phyloP scores from a whole-genome alignment of 2,329 filamentous ascomycete species.

The Trichoderma sp. region DNA sequence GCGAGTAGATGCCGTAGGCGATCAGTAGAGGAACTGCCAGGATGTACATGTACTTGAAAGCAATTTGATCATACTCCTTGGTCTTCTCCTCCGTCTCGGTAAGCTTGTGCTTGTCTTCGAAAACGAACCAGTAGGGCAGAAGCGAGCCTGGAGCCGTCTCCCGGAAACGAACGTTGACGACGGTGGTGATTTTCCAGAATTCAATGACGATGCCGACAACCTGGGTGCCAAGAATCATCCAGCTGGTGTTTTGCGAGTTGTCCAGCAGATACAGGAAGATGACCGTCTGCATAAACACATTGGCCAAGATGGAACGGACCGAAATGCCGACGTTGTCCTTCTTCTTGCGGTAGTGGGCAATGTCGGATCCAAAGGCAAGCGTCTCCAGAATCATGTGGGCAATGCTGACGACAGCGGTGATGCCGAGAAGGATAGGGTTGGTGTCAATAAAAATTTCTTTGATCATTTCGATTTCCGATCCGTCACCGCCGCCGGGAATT shows the following conservation, averaged over 20 bases:
- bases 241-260: slow-evolving; percentile 95
- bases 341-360: slow-evolving; percentile 98
- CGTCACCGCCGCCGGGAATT: slow-evolving; percentile 76
- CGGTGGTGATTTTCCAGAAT: slow-evolving; percentile 93
- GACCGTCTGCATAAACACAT: slow-evolving; percentile 94
- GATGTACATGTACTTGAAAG: slow-evolving; percentile 96
- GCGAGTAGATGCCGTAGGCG: slow-evolving; percentile 86
- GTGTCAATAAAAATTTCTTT: slow-evolving; percentile 94
- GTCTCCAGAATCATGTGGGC: slow-evolving; percentile 94
- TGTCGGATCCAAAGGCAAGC: slow-evolving; percentile 95
- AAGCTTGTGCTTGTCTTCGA: slow-evolving; percentile 96
- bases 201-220: slow-evolving; percentile 71
- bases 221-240: slow-evolving; percentile 97
- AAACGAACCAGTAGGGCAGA: slow-evolving; percentile 75
- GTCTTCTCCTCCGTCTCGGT: slow-evolving; percentile 96
- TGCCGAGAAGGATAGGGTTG: slow-evolving; percentile 82
- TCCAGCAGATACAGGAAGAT: slow-evolving; percentile 97
- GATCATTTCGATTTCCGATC: slow-evolving; percentile 92
- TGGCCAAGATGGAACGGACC: slow-evolving; percentile 90
- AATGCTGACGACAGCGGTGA: slow-evolving; percentile 80
- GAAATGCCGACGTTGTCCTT: slow-evolving; percentile 98
- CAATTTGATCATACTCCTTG: slow-evolving; percentile 96
- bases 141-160: slow-evolving; percentile 63
- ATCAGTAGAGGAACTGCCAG: slow-evolving; percentile 82
- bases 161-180: slow-evolving; percentile 82